Evolutionary conservation across 2,329 filamentous ascomycete species (phyloP), one percentile per base, ranked within the genome.

Genomic region (Aspergillus oerlinghausenensis): DNA sequence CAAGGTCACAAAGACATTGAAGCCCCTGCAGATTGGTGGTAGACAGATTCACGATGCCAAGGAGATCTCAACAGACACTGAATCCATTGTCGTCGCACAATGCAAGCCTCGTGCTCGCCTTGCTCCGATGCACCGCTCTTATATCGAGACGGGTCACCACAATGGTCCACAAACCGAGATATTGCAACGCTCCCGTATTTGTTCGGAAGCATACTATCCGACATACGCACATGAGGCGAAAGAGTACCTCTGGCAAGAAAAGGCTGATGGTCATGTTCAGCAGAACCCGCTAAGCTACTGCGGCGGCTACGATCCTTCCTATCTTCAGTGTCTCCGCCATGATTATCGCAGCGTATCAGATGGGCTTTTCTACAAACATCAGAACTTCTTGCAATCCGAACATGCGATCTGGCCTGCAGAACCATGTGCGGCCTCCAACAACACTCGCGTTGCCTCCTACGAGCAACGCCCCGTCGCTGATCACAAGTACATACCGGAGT

Each of bases 241-340:
- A 38, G 52, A 40, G 21, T 43, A 55, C 14, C 38, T 40, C 32
- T 62, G 60, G 60, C 50, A 55, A 14, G 54, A 32, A 19, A 50
- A 50, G 23, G 49, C 42, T 21, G 47, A 59, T 49, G 29, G 23
- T 50, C 43, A 43, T 14, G 32, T 60, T 23, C 56, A 56, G 17
- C 40, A 58, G 38, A 67, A 66, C 35, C 64, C 64, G 14, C 48
- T 66, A 17, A 64, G 54, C 47, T 62, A 64, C 42, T 51, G 57
- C 32, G 52, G n/a, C 2, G 50, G 23, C 23, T 51, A 57, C 29
- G 55, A 52, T 17, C 10, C 49, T 17, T 25, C 23, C 14, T 51
- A 54, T 48, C 23, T 52, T 6, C 51, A 55, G 32, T 48, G 55
- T 35, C 43, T 43, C 17, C 40, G 49, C n/a, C 56, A 54, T 4